Percentiles rank a stretch among this genome's conserved stretches.
These are phyloP conservation scores for Akanthomyces lecanii DNA, from an alignment of 2,329 filamentous ascomycete genomes.

Conservation along the genomic window DNA sequence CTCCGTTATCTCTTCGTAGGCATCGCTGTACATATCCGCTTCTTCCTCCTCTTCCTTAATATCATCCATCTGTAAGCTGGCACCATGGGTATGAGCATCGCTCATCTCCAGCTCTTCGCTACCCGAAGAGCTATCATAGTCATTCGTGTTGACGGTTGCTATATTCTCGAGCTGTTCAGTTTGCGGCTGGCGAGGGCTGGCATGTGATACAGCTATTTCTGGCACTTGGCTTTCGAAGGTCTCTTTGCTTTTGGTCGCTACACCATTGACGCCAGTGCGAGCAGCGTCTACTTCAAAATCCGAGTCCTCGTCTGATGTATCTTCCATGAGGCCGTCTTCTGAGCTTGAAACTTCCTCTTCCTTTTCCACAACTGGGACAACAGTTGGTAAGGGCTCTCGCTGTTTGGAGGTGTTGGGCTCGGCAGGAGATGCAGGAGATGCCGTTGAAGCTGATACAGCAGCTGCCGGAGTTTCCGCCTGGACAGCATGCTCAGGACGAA, in stretches of 20 bases:
- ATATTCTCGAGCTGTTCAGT: constrained; percentile 18
- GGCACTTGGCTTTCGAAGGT: constrained; percentile 30
- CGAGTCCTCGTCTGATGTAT: constrained; percentile 17
- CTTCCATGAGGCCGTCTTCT: constrained; percentile 26
- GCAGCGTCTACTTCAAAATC: constrained; percentile 1
- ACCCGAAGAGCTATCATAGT: constrained; percentile 25
- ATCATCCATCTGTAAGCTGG: constrained; percentile 28
- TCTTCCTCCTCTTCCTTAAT: constrained; percentile 45
- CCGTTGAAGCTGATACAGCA: constrained; percentile 11
- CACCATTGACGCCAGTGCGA: constrained; percentile 17
- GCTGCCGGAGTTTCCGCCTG: constrained; percentile 1
- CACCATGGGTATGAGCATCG: neutral
- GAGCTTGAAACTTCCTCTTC: constrained; percentile 48
- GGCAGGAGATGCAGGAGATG: constrained; percentile 8
- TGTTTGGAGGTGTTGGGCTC: constrained; percentile 26
- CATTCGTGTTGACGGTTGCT: constrained; percentile 48
- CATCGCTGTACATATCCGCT: constrained; percentile 64
- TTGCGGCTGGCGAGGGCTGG: constrained; percentile 35
- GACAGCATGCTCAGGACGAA: constrained; percentile 46
- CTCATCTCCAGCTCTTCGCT: constrained; percentile 14
- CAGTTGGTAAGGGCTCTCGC: constrained; percentile 60
- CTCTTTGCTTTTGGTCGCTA: neutral
- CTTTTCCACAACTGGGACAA: constrained; percentile 66
- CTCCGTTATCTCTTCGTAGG: constrained; percentile 68
- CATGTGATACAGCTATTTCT: constrained; percentile 41